Base-by-base conservation (phyloP, 306 rosid genomes). In the Cucumis cinereus region DNA sequence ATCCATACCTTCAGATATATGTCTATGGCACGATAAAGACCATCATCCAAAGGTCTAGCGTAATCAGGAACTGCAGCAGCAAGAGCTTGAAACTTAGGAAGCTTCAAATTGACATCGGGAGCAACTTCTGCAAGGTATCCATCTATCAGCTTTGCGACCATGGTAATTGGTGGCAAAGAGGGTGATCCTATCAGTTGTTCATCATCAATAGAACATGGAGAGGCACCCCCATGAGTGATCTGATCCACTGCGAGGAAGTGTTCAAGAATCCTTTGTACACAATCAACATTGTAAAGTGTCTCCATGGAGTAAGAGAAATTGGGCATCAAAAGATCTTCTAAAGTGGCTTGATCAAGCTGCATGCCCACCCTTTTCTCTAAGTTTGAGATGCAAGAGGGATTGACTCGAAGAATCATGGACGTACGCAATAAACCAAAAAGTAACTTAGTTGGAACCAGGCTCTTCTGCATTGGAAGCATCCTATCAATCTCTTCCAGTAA, bases 71-170 rank as follows among this genome's bases (percentile, higher is more conserved):
- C 92, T 53, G 93, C 95, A 61, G 96, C 97, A 47, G 99, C 96
- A 80, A 92, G 96, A 77, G 88, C 89, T 79, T 92, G 95, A 84
- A 94, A 94, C 82, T 92, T 94, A 7, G 93, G 88, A 60, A 85
- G 95, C 88, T 94, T 94, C 77, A 94, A 80, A 79, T 94, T 94
- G 68, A 89, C 93, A 80, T 94, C 99, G 16, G 99, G 99, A 72
- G 99, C 97, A 79, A 94, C 99, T 88, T 94, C 99, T 17, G 99
- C 99, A 13, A 94, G 90, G 90, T 94, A 94, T 47, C 97, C 99
- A 52, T 94, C 99, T 28, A 92, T 90, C 69, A 94, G 86, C 87
- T 94, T 94, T 80, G 99, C 99, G n/a, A 92, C 99, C 89, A 85
- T 83, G 58, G 92, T 90, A 66, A 94, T 83, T 49, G 97, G 98